Evolutionary conservation across 768 basidiomycete genomes (phyloP).

Genomic region (Tremella mesenterica): DNA sequence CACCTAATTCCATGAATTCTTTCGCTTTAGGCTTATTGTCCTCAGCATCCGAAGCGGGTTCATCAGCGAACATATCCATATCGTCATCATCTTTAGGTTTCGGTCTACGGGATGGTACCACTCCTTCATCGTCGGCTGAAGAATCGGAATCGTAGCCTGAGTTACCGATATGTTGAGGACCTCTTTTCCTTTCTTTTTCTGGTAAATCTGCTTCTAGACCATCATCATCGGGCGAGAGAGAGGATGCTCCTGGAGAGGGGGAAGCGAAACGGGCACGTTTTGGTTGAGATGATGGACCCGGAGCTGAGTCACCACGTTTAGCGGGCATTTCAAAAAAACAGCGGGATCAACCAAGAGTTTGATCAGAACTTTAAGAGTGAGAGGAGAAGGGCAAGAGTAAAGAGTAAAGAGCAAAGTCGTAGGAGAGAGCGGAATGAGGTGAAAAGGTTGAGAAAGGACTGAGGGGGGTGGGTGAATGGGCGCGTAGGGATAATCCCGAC

Average conservation of each 20-base stretch:
- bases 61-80: slow-evolving; percentile 65
- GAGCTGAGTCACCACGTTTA: too few relatives aligned
- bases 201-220: slow-evolving; percentile 39
- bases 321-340: too few relatives aligned
- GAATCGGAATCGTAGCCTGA: slow-evolving; percentile 93
- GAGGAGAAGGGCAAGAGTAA: background rate
- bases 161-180: slow-evolving; percentile 61
- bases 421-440: background rate
- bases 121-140: slow-evolving; percentile 88
- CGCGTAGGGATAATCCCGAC: too few relatives aligned
- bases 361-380: background rate
- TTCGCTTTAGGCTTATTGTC: slow-evolving; percentile 54
- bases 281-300: slow-evolving; percentile 4
- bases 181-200: slow-evolving; percentile 46
- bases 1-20: slow-evolving; percentile 74
- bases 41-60: slow-evolving; percentile 38
- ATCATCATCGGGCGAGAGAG: slow-evolving; percentile 6
- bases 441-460: background rate
- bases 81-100: slow-evolving; percentile 54
- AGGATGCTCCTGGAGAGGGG: slow-evolving; percentile 11
- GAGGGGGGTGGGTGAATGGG: background rate
- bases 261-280: slow-evolving; percentile 35
- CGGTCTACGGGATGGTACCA: slow-evolving; percentile 65
- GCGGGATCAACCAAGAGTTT: too few relatives aligned
- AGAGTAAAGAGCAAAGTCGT: background rate